Conservation (phyloP, 192 early-diverging fungal genomes). For the Umbelopsis sp. region DNA sequence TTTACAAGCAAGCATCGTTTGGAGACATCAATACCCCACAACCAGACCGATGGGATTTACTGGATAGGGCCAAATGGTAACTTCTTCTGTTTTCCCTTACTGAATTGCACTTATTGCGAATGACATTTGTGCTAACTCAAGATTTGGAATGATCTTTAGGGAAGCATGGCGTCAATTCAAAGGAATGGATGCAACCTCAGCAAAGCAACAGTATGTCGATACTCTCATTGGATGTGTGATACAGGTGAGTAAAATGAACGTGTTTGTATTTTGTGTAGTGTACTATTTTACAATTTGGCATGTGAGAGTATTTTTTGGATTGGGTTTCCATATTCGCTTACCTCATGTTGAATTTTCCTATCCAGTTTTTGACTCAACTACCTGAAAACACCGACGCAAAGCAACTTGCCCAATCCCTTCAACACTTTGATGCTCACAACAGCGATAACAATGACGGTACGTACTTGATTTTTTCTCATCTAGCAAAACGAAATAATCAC, state of each 20-base stretch:
- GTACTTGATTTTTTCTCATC: neutral
- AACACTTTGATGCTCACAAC: neutral
- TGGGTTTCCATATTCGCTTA: conserved; percentile 5
- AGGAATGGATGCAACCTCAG: conserved; percentile 23
- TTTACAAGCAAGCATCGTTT: conserved; percentile 34
- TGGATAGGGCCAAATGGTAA: conserved; percentile 36
- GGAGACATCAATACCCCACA: conserved; percentile 22
- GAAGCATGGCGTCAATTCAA: conserved; percentile 33
- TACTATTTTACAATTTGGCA: neutral
- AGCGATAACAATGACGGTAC: conserved; percentile 10
- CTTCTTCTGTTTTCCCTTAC: too few relatives aligned
- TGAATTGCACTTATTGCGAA: neutral
- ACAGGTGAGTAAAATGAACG: conserved; percentile 22
- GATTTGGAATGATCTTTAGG: neutral
- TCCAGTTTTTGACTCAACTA: conserved; percentile 11
- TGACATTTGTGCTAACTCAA: neutral
- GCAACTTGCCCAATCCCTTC: conserved; percentile 4
- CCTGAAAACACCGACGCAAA: conserved; percentile 16
- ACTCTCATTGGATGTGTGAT: conserved; percentile 21
- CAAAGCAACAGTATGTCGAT: conserved; percentile 34
- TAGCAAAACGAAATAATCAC: neutral
- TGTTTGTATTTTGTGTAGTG: neutral
- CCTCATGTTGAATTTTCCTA: conserved; percentile 3
- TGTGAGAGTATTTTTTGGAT: conserved; percentile 10
- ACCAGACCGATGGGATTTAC: conserved; percentile 24